Evolutionary conservation across 805 yeast genomes (phyloP).

Genomic region (Yarrowia alimentaria): DNA sequence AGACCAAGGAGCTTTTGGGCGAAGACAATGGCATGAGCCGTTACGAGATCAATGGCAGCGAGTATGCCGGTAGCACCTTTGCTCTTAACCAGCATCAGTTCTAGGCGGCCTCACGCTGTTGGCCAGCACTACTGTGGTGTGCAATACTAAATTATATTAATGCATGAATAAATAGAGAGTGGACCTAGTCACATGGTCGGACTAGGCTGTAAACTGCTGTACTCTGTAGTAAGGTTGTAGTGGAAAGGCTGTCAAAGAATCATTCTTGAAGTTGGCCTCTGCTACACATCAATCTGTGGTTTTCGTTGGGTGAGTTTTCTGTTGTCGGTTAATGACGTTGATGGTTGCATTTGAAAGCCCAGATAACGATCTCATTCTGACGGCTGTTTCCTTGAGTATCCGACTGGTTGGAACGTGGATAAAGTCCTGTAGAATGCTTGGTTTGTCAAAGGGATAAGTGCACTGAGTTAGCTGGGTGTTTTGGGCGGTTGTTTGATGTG

Average conservation of each 20-base stretch:
- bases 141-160: too few relatives aligned
- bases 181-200: too few relatives aligned
- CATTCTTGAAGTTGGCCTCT: too few relatives aligned
- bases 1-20: slow-evolving; percentile 39
- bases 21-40: slow-evolving; percentile 33
- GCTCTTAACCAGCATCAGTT: slow-evolving; percentile 33
- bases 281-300: too few relatives aligned
- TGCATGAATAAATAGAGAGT: slow-evolving; percentile 1
- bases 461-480: slow-evolving; percentile 27
- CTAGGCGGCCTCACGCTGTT: too few relatives aligned
- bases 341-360: neutral
- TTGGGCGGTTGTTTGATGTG: neutral
- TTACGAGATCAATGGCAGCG: slow-evolving; percentile 35
- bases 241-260: too few relatives aligned
- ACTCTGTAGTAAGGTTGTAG: too few relatives aligned
- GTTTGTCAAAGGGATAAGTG: slow-evolving; percentile 29
- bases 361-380: slow-evolving; percentile 27
- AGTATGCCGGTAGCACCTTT: slow-evolving; percentile 42
- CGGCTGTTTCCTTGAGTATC: slow-evolving; percentile 21
- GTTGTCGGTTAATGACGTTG: neutral
- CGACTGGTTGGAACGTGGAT: slow-evolving; percentile 13
- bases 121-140: too few relatives aligned
- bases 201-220: too few relatives aligned
- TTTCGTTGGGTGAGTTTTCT: too few relatives aligned
- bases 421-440: slow-evolving; percentile 16